These are phyloP conservation scores for Lasiosphaeria ovina DNA, from an alignment of 495 filamentous ascomycete species.

Conservation along the genomic window DNA sequence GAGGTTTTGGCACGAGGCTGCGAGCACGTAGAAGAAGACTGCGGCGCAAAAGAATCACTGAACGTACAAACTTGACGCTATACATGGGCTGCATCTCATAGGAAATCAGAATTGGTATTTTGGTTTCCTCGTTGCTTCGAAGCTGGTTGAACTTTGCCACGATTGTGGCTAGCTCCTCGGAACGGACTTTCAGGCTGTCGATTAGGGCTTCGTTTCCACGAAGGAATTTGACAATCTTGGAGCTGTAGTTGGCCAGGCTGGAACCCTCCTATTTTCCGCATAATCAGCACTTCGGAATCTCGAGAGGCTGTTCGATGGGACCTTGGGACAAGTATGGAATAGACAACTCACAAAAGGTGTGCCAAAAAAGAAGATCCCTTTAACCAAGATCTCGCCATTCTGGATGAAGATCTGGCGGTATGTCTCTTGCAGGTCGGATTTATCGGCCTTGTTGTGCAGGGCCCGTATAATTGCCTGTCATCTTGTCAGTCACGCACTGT, in stretches of 20 bases:
- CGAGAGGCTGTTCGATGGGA: too few species aligned
- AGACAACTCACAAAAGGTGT: slow-evolving; percentile 16
- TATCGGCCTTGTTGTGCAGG: slow-evolving; percentile 1
- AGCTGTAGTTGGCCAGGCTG: slow-evolving; percentile 10
- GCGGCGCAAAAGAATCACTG: background rate
- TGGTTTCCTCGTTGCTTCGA: slow-evolving; percentile 10
- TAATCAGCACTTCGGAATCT: background rate
- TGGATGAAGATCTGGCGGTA: slow-evolving; percentile 12
- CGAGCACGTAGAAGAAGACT: background rate
- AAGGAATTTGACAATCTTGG: slow-evolving; percentile 14
- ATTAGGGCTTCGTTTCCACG: slow-evolving; percentile 16
- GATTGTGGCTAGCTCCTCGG: slow-evolving; percentile 10
- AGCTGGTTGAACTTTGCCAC: slow-evolving; percentile 17
- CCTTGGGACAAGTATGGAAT: background rate
- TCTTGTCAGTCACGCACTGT: background rate
- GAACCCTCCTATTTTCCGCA: slow-evolving; percentile 8
- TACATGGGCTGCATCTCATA: slow-evolving; percentile 20
- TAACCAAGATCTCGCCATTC: slow-evolving; percentile 15
- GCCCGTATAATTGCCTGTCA: slow-evolving; percentile 15
- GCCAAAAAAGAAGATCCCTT: slow-evolving; percentile 21
- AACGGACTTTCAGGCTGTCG: slow-evolving; percentile 12
- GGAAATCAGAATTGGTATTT: slow-evolving; percentile 14
- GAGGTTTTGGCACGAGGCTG: background rate
- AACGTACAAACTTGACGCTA: slow-evolving; percentile 14
- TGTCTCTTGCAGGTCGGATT: background rate